Conservation (phyloP, 805 yeast genomes). For the Ogataea haglerorum region DNA sequence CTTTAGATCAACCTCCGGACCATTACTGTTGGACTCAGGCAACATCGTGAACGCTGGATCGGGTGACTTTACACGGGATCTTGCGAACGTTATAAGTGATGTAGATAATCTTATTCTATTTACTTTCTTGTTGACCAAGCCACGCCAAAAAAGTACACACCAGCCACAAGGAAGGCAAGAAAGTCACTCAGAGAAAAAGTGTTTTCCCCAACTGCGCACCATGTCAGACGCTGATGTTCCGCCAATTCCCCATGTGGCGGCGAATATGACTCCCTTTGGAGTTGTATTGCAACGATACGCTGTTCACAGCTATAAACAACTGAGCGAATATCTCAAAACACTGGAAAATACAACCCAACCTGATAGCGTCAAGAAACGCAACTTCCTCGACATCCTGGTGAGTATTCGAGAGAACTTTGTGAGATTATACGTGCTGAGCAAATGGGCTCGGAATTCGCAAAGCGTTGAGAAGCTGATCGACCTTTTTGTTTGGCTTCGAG, state of each 20-base stretch:
- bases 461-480: constrained; percentile 78
- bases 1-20: neutral
- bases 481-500: constrained; percentile 80
- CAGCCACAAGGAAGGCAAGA: constrained; percentile 11
- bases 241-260: constrained; percentile 64
- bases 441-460: constrained; percentile 78
- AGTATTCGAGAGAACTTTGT: constrained; percentile 77
- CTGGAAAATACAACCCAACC: constrained; percentile 49
- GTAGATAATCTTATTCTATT: constrained; percentile 5
- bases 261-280: constrained; percentile 64
- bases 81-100: neutral
- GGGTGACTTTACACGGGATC: neutral
- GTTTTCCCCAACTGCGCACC: constrained; percentile 1
- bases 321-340: constrained; percentile 58
- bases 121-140: constrained; percentile 5
- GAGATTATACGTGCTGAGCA: constrained; percentile 77
- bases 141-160: constrained; percentile 1
- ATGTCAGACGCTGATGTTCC: constrained; percentile 20
- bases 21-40: neutral
- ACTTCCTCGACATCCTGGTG: constrained; percentile 65
- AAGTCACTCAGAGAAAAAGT: neutral
- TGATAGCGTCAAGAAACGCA: constrained; percentile 63
- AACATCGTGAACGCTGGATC: neutral
- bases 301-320: constrained; percentile 59
- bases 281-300: constrained; percentile 57